A percentile compares a stretch with the other conserved stretches of the same genome.
These are phyloP conservation scores for Sporothrix variecibatus DNA, from an alignment of 2,329 filamentous ascomycete species.

Conservation along the genomic window DNA sequence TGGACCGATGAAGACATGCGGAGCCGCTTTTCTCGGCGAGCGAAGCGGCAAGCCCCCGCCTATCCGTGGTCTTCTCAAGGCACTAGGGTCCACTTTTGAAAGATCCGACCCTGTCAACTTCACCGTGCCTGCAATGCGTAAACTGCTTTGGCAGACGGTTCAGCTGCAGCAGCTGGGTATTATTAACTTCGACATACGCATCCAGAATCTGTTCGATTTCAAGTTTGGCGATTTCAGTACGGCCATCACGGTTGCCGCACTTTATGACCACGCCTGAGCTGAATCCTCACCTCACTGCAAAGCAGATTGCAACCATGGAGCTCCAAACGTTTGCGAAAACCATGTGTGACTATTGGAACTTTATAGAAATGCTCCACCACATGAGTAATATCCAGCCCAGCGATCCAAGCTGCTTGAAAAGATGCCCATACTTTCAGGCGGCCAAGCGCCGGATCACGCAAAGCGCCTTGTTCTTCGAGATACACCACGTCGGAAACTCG, in stretches of 20 bases:
- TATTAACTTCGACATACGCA: not conserved
- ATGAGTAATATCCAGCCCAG: not conserved
- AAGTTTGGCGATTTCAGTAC: not conserved
- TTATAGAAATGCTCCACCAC: not conserved
- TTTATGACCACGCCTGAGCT: not conserved
- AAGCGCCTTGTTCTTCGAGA: not conserved
- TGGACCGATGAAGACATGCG: not conserved
- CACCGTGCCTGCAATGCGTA: not conserved
- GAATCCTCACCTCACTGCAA: constrained; percentile 16
- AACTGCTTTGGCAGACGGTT: not conserved
- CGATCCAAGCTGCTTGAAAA: not conserved
- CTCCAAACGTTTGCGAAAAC: not conserved
- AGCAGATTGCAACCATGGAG: not conserved
- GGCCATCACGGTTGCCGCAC: constrained; percentile 4
- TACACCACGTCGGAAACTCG: not conserved
- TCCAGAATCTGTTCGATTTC: not conserved
- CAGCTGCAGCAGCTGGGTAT: constrained; percentile 3
- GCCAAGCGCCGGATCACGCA: not conserved
- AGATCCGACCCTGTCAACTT: not conserved
- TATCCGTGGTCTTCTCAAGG: not conserved
- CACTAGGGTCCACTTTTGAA: not conserved
- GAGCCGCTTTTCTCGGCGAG: constrained; percentile 6
- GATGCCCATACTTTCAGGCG: not conserved
- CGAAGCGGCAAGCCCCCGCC: not conserved
- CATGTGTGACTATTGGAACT: not conserved